phyloP scores from a whole-genome alignment of 2,329 filamentous ascomycete genomes.

The Dothidotthia symphoricarpi region DNA sequence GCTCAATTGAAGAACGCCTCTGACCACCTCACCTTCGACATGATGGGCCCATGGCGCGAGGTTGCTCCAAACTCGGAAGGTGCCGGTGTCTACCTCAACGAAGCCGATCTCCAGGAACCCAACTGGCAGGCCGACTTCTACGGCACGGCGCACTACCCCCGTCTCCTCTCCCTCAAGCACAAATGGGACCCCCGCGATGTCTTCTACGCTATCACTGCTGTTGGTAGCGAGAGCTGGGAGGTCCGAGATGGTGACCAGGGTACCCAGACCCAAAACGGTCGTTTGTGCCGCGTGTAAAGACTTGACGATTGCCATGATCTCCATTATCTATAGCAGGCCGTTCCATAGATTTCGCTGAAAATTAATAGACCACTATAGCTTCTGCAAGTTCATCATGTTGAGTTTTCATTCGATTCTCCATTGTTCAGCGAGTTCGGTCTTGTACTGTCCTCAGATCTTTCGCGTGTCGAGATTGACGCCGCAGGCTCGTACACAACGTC shows the following conservation, averaged over 20 bases:
- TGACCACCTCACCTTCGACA: slow-evolving; percentile 15
- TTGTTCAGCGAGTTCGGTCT: no score
- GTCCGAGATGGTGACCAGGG: slow-evolving; percentile 21
- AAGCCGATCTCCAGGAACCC: slow-evolving; percentile 27
- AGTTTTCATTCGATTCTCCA: no score
- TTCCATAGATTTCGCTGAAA: no score
- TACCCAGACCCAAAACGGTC: slow-evolving; percentile 24
- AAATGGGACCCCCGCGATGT: slow-evolving; percentile 26
- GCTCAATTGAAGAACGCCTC: slow-evolving; percentile 11
- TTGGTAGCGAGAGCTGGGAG: slow-evolving; percentile 28
- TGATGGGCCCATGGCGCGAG: slow-evolving; percentile 16
- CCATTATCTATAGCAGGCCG: no score
- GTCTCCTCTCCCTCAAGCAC: slow-evolving; percentile 25
- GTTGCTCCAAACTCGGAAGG: slow-evolving; percentile 20
- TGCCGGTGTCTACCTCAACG: slow-evolving; percentile 30
- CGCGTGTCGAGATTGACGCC: no score
- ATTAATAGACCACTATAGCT: no score
- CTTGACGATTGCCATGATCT: no score
- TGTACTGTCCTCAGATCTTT: no score
- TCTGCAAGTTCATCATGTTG: no score
- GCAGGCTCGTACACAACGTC: no score
- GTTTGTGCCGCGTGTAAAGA: slow-evolving; percentile 13
- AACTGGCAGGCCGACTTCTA: slow-evolving; percentile 31
- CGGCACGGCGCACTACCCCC: slow-evolving; percentile 25
- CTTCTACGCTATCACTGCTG: slow-evolving; percentile 26